A percentile compares a stretch with the other conserved stretches of the same genome.
Evolutionary conservation across 495 filamentous ascomycete genomes (phyloP).

Genomic region (Penicillium antarcticum): DNA sequence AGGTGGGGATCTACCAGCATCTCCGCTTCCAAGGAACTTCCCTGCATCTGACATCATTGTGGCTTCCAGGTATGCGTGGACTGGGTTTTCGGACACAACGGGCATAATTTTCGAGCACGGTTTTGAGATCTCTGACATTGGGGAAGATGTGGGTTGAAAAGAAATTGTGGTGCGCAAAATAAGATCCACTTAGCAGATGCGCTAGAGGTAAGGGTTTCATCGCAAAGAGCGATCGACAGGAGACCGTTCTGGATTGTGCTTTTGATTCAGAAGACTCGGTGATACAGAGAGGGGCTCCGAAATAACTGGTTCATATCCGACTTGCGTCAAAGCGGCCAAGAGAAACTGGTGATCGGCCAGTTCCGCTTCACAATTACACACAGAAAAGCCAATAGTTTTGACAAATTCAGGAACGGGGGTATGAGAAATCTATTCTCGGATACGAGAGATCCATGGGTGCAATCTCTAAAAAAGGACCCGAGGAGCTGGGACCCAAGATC

Average conservation of each 20-base stretch:
- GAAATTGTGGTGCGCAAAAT: background rate
- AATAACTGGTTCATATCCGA: background rate
- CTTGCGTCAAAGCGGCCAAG: background rate
- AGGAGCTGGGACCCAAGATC: too few relatives aligned
- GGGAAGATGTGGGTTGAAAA: background rate
- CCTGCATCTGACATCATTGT: background rate
- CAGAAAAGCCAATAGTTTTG: too few relatives aligned
- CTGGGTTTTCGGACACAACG: background rate
- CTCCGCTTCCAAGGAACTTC: conserved; percentile 2
- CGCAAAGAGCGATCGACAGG: background rate
- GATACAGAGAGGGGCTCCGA: too few relatives aligned
- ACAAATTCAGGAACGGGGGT: too few relatives aligned
- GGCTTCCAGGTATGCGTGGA: background rate
- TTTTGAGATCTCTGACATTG: background rate
- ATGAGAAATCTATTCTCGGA: too few relatives aligned
- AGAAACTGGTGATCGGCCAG: background rate
- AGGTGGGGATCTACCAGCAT: background rate
- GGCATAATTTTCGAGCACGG: too few relatives aligned
- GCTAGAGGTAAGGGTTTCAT: conserved; percentile 6
- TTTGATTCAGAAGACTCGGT: too few relatives aligned
- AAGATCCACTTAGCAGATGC: background rate
- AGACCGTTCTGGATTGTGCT: background rate
- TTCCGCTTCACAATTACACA: too few relatives aligned
- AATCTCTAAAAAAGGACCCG: too few relatives aligned
- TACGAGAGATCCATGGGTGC: too few relatives aligned